Evolutionary conservation across 495 filamentous ascomycete species (phyloP).

Genomic region (Lentithecium fluviatile): DNA sequence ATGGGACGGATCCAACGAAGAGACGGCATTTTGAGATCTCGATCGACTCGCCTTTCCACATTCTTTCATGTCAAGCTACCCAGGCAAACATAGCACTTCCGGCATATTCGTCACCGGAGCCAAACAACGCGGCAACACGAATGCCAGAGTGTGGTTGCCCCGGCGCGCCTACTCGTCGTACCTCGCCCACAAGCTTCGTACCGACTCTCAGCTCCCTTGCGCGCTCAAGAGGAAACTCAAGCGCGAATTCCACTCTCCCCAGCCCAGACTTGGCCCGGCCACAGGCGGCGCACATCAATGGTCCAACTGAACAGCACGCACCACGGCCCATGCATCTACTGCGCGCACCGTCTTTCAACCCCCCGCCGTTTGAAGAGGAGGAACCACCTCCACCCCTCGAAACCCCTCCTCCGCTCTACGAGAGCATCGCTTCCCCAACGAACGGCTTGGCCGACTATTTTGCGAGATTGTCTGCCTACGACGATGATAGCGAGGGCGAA

Average conservation of each 20-base stretch:
- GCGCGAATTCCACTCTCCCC: conserved; percentile 31
- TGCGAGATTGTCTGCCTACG: conserved; percentile 61
- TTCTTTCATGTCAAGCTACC: conserved; percentile 90
- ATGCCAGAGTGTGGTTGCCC: conserved; percentile 76
- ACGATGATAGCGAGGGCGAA: conserved; percentile 54
- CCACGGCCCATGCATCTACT: conserved; percentile 83
- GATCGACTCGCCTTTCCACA: conserved; percentile 95
- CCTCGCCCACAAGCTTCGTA: conserved; percentile 46
- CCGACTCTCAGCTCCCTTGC: conserved; percentile 44
- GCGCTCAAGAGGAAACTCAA: conserved; percentile 22
- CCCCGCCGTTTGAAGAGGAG: conserved; percentile 86
- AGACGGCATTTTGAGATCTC: conserved; percentile 97
- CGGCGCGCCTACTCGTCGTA: conserved; percentile 55
- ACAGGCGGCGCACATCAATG: conserved; percentile 42
- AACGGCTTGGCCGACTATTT: conserved; percentile 88
- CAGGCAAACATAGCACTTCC: conserved; percentile 88
- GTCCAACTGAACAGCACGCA: conserved; percentile 32
- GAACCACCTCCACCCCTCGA: conserved; percentile 78
- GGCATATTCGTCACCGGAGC: conserved; percentile 69
- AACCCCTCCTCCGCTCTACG: conserved; percentile 88
- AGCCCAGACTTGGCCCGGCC: conserved; percentile 43
- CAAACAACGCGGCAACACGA: conserved; percentile 46
- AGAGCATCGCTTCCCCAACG: conserved; percentile 72
- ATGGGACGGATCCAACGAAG: conserved; percentile 75
- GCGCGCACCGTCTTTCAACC: conserved; percentile 83